Conservation (phyloP, 73 alveolate genomes). For the Urostyla sp. region DNA sequence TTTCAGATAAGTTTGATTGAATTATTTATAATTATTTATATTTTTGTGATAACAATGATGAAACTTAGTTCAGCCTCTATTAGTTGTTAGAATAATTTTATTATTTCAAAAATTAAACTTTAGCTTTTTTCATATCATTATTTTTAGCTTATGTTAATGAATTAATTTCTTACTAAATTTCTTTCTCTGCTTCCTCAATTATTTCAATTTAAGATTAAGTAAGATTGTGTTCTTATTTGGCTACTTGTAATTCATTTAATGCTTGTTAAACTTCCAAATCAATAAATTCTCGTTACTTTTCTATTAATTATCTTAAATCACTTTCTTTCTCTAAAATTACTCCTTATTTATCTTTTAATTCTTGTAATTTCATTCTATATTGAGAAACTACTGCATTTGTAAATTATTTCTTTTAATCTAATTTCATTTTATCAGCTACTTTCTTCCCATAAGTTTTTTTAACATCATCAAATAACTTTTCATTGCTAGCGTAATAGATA, state of each 20-base stretch:
- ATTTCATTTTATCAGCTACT: slow-evolving; percentile 66
- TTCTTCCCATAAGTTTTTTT: slow-evolving; percentile 70
- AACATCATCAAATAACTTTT: slow-evolving; percentile 58
- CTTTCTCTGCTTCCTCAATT: slow-evolving; percentile 48
- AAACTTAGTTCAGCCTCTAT: slow-evolving; percentile 34
- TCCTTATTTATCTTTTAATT: slow-evolving; percentile 28
- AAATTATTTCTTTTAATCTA: slow-evolving; percentile 59
- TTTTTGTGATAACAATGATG: slow-evolving; percentile 11
- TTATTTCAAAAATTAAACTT: slow-evolving; percentile 41
- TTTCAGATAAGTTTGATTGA: slow-evolving; percentile 31
- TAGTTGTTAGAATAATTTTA: slow-evolving; percentile 50
- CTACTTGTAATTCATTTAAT: background rate
- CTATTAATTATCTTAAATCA: background rate
- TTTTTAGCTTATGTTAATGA: background rate
- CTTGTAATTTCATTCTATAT: slow-evolving; percentile 15
- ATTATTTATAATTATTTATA: slow-evolving; percentile 13
- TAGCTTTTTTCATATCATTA: slow-evolving; percentile 48
- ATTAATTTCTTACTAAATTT: slow-evolving; percentile 41
- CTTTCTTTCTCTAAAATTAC: slow-evolving; percentile 25
- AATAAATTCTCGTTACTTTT: background rate
- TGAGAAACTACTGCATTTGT: slow-evolving; percentile 23
- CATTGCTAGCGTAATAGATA: slow-evolving; percentile 31
- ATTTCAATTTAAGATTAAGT: slow-evolving; percentile 15
- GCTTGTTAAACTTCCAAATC: background rate
- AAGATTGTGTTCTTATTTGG: background rate